Evolutionary conservation across 345 rosid genomes (phyloP).

Genomic region (Salix viminalis): DNA sequence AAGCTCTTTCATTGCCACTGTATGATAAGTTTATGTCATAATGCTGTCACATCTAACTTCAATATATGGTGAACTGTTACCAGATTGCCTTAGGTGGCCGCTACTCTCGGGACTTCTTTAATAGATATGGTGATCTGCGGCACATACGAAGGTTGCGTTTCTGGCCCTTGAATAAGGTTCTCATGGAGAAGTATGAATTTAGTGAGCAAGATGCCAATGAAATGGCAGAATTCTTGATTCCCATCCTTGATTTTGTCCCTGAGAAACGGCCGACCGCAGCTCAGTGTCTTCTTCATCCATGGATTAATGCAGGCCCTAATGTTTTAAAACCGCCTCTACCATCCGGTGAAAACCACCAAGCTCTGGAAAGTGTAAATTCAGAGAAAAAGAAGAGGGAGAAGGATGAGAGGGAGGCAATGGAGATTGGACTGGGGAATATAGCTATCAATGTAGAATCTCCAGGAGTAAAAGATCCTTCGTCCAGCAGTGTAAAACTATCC

Average conservation of each 20-base stretch:
- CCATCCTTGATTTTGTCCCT: constrained; percentile 67
- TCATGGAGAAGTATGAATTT: constrained; percentile 59
- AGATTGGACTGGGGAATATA: constrained; percentile 53
- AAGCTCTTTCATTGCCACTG: constrained; percentile 13
- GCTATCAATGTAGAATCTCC: constrained; percentile 44
- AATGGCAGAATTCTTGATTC: constrained; percentile 49
- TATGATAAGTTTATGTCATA: background rate
- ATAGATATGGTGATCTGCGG: constrained; percentile 66
- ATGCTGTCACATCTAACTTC: constrained; percentile 2
- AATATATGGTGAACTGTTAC: background rate
- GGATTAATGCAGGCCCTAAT: constrained; percentile 48
- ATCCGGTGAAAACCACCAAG: constrained; percentile 27
- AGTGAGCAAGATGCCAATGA: constrained; percentile 56
- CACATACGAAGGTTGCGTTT: constrained; percentile 64
- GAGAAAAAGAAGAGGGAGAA: constrained; percentile 36
- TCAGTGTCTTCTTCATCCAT: constrained; percentile 65
- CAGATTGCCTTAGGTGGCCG: constrained; percentile 73
- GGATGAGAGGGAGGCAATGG: constrained; percentile 59
- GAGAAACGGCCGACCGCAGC: constrained; percentile 70
- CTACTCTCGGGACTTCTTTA: constrained; percentile 63
- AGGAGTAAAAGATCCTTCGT: constrained; percentile 30
- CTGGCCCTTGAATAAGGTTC: constrained; percentile 69
- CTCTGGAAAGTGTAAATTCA: constrained; percentile 15
- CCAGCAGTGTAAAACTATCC: constrained; percentile 23
- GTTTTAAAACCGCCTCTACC: constrained; percentile 39